Evolutionary conservation across 2,329 filamentous ascomycete genomes (phyloP).

Genomic region (Diaporthe velutina): DNA sequence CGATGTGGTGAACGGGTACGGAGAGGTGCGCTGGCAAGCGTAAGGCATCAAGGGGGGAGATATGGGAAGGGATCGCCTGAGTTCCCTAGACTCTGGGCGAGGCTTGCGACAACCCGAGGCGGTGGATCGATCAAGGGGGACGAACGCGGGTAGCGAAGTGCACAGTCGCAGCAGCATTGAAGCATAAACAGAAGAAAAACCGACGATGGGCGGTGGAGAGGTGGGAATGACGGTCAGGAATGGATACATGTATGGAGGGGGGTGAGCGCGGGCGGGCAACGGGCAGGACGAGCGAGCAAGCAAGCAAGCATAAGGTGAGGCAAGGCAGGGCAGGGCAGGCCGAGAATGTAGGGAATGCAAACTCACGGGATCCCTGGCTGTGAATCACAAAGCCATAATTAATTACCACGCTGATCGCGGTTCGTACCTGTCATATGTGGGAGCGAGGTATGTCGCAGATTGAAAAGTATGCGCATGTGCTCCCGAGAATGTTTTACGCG

Average conservation of each 20-base stretch:
- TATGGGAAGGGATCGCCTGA: conserved; percentile 21
- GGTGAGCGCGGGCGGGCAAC: not conserved
- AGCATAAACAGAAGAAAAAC: conserved; percentile 25
- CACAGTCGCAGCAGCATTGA: conserved; percentile 14
- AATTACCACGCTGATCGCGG: conserved; percentile 35
- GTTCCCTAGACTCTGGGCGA: conserved; percentile 18
- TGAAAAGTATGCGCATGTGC: conserved; percentile 38
- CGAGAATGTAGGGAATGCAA: conserved; percentile 24
- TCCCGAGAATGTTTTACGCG: conserved; percentile 31
- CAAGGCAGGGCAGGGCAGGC: conserved; percentile 13
- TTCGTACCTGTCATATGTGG: conserved; percentile 37
- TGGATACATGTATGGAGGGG: not conserved
- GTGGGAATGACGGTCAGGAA: conserved; percentile 18
- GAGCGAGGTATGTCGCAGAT: conserved; percentile 38
- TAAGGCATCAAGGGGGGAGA: conserved; percentile 31
- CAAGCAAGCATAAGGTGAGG: conserved; percentile 19
- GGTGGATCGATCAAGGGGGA: conserved; percentile 26
- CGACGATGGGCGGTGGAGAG: conserved; percentile 11
- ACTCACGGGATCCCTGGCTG: conserved; percentile 35
- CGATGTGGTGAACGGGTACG: conserved; percentile 18
- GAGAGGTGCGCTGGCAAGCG: conserved; percentile 23
- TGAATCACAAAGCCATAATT: conserved; percentile 37
- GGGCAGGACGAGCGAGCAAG: conserved; percentile 7
- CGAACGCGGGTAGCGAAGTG: conserved; percentile 15
- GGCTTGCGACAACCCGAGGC: conserved; percentile 21